Evolutionary conservation across 1,284 basidiomycete species (phyloP).

Genomic region (Naganishia albida): DNA sequence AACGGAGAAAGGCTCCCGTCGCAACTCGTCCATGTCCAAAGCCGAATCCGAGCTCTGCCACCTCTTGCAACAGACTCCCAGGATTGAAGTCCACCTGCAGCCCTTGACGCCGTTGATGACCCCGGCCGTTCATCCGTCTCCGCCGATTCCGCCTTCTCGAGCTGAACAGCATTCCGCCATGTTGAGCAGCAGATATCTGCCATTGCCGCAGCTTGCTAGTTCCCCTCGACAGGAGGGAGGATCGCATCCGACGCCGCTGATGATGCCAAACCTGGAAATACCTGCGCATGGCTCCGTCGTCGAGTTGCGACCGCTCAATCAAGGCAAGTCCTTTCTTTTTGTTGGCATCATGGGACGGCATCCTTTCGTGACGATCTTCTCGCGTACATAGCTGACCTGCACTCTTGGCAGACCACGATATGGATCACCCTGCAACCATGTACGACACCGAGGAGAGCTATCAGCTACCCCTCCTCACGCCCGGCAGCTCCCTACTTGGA

Average conservation of each 20-base stretch:
- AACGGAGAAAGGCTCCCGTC: neutral
- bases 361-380: neutral
- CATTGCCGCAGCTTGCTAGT: constrained; percentile 1
- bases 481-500: neutral
- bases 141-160: constrained; percentile 8
- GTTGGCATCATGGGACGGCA: neutral
- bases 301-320: neutral
- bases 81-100: constrained; percentile 14
- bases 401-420: neutral
- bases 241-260: neutral
- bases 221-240: neutral
- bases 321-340: neutral
- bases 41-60: neutral
- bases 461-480: constrained; percentile 7
- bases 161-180: constrained; percentile 19
- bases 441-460: neutral
- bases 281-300: neutral
- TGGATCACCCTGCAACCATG: neutral
- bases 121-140: neutral
- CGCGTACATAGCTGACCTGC: neutral
- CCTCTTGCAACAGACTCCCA: neutral
- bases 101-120: constrained; percentile 21
- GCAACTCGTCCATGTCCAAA: neutral
- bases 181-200: constrained; percentile 21
- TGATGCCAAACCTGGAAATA: constrained; percentile 1